Evolutionary conservation across 2,329 filamentous ascomycete genomes (phyloP), one percentile per base, ranked within the genome.

Genomic region (Ophiostoma fasciatum): DNA sequence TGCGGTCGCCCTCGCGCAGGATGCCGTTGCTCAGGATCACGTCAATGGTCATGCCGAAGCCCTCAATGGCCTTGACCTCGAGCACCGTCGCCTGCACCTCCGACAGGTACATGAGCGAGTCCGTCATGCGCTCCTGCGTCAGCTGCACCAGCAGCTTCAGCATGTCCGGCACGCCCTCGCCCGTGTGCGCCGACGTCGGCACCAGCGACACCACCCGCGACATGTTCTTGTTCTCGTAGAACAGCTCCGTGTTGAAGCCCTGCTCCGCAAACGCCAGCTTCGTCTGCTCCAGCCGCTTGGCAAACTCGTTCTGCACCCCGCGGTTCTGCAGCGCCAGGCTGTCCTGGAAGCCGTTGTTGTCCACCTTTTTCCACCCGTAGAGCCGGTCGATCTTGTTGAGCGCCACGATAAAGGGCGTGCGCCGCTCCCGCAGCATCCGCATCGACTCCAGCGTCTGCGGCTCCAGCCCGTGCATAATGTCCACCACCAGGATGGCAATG

Each of bases 331-430:
- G 69, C 28, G 74, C 74, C 56, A 98, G 65, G 60, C 80, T 88
- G 57, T 96, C 88, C 51, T 84, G 77, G 72, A 98, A 96, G 41
- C 90, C 90, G 55, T 98, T 98, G 72, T 98, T 94, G 52, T 90
- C 85, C 42, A 94, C 84, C 64, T 88, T 85, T 68, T 94, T 94
- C 90, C 92, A 98, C 55, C 84, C 85, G 56, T 94, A 98, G 13
- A 98, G 76, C 73, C 90, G 85, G 74, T 98, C 90, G 48, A 98
- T 96, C 69, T 98, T 98, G 78, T 98, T 98, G 53, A 98, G 68
- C 1, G 92, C 92, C 28, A 98, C 92, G 48, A 98, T 93, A 64
- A 98, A 98, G 5, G 90, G 90, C 17, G 90, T 98, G 62, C 90
- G 92, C 50, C 84, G 74, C 51, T 94, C 88, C 52, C 88, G 75